Base-by-base conservation (phyloP, 2,329 filamentous ascomycete genomes). In the Fusarium verticillioides region DNA sequence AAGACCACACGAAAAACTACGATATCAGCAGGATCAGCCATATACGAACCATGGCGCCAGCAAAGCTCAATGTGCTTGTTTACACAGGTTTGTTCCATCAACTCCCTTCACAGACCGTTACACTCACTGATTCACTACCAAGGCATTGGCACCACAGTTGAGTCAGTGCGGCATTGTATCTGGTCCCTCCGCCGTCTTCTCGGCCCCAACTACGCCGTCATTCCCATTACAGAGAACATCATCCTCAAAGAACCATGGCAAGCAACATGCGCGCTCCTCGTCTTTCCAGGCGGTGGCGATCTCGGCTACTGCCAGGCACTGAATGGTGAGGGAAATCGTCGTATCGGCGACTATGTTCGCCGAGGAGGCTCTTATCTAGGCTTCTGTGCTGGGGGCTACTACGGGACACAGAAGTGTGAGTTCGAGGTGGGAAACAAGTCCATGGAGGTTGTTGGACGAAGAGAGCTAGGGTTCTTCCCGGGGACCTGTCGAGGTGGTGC, bases 351-450 rank as follows among this genome's bases (percentile, higher is more conserved):
- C 75, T 99, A 93, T 78, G 94, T 99, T 56, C 93, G 94, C 66
- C 88, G 90, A 36, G 96, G 96, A 34, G 96, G 96, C 21, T 86
- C 89, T 1, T 99, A 96, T 79, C 87, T 99, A 4, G 96, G 96
- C 2, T 92, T 99, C 77, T 99, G 96, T 80, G 96, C 96, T 5
- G 96, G 96, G 9, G 96, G 93, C 16, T 99, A 99, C 83, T 99
- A 97, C 78, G 96, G 93, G 28, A 91, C 88, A 74, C 86, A 87
- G 43, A 88, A 87, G 71, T 98, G 96, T 79, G 96, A 99, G 81
- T 99, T 98, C 73, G 96, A 98, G 83, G 91, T 96, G 18, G 94
- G 95, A 5, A 91, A 96, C 60, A 77, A 75, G 37, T 87, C 88
- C 4, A 88, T 98, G 84, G 94, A 97, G 79, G 96, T 99, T 7